These are phyloP conservation scores for Golubevia sp. DNA, from an alignment of 1,284 basidiomycete species.

Conservation along the genomic window DNA sequence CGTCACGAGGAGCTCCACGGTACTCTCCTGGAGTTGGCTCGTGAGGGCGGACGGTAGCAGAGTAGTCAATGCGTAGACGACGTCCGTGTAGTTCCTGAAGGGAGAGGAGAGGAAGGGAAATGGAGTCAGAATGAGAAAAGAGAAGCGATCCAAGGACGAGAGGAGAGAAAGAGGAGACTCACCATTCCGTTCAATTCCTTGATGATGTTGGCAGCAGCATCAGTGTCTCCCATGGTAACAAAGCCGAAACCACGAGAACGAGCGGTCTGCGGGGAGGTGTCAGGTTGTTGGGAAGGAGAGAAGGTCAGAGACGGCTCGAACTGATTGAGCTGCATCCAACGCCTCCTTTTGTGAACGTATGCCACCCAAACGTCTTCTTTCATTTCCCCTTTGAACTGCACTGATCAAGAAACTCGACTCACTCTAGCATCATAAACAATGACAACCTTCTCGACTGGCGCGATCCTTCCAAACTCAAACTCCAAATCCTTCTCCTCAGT, in stretches of 20 bases:
- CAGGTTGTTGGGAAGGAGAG: neutral
- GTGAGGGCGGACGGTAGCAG: constrained; percentile 89
- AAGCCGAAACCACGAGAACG: constrained; percentile 97
- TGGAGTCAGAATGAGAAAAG: neutral
- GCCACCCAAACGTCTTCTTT: too few species aligned
- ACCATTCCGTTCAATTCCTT: constrained; percentile 89
- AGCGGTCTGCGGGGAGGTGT: constrained; percentile 71
- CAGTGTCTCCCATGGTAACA: constrained; percentile 84
- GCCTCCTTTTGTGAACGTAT: too few species aligned
- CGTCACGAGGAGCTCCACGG: constrained; percentile 52
- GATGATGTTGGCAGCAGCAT: constrained; percentile 85
- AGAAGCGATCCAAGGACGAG: too few species aligned
- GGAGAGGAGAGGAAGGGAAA: neutral
- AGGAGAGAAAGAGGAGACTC: constrained; percentile 58
- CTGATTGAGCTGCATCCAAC: constrained; percentile 50
- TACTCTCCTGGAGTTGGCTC: constrained; percentile 97
- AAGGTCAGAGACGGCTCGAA: neutral
- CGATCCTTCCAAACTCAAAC: constrained; percentile 86
- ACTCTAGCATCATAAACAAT: constrained; percentile 99
- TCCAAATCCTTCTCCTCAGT: constrained; percentile 92
- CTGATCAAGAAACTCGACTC: too few species aligned
- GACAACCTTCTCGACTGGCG: constrained; percentile 89
- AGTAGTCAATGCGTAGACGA: constrained; percentile 94
- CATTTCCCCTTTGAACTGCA: too few species aligned
- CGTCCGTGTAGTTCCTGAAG: constrained; percentile 87